Conservation (phyloP, 768 basidiomycete genomes). For the Mycena rebaudengoi region DNA sequence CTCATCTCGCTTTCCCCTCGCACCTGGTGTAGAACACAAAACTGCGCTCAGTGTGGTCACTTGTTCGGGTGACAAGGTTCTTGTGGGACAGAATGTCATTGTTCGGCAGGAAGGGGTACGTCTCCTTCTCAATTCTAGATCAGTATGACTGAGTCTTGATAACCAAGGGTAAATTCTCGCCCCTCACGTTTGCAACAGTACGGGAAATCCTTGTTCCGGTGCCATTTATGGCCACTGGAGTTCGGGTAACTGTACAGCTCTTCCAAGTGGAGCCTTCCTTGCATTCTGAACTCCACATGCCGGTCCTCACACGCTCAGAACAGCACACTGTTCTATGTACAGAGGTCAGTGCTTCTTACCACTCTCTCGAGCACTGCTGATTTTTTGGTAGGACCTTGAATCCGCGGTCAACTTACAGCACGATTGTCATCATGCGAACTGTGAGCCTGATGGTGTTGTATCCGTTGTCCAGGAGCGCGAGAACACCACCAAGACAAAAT, state of each 20-base stretch:
- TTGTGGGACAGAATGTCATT: neutral
- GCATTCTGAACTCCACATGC: no score
- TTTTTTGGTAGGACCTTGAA: neutral
- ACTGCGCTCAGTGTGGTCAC: neutral
- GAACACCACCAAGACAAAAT: neutral
- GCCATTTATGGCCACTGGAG: no score
- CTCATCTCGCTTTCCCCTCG: neutral
- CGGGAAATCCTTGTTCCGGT: no score
- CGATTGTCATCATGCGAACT: neutral
- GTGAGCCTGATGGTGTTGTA: neutral
- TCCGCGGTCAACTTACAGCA: conserved; percentile 13
- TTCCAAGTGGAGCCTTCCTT: no score
- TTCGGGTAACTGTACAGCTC: no score
- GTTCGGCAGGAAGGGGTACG: conserved; percentile 1
- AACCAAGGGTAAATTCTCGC: no score
- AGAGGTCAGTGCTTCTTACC: no score
- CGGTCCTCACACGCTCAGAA: no score
- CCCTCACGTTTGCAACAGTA: no score
- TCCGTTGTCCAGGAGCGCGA: conserved; percentile 2
- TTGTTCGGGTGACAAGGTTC: neutral
- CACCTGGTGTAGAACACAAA: neutral
- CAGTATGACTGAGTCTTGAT: no score
- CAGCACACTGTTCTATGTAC: no score
- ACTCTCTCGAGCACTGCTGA: no score
- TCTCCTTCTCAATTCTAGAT: neutral